phyloP scores from a whole-genome alignment of 1,284 basidiomycete species.

The Stereum hirsutum region DNA sequence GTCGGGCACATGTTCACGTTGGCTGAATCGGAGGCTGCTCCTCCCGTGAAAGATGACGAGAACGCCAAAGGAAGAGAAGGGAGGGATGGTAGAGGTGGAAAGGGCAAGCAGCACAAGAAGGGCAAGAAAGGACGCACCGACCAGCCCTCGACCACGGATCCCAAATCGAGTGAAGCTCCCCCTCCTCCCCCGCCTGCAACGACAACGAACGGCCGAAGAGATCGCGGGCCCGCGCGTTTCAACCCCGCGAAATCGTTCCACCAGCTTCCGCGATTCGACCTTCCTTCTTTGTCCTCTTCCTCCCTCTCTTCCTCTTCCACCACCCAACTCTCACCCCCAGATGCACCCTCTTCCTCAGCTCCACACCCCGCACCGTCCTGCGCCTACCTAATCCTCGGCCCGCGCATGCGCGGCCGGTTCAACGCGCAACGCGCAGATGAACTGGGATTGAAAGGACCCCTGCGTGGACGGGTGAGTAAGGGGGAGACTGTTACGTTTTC shows the following conservation, averaged over 20 bases:
- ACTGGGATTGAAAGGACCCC: constrained; percentile 58
- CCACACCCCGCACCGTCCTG: constrained; percentile 23
- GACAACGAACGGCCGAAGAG: no score
- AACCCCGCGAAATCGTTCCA: constrained; percentile 15
- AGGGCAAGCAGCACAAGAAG: background rate
- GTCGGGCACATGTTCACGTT: constrained; percentile 53
- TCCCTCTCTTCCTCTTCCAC: no score
- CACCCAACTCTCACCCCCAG: no score
- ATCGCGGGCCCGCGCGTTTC: background rate
- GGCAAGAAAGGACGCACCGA: background rate
- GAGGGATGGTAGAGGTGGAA: constrained; percentile 3
- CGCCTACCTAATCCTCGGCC: constrained; percentile 75
- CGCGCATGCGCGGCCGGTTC: constrained; percentile 81
- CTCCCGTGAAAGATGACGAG: constrained; percentile 1
- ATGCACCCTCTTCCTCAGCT: no score
- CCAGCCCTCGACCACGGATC: constrained; percentile 5
- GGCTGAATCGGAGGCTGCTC: constrained; percentile 11
- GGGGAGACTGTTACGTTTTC: constrained; percentile 49
- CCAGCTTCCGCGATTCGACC: constrained; percentile 19
- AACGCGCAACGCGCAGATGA: constrained; percentile 57
- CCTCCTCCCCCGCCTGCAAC: no score
- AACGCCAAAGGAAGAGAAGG: constrained; percentile 3
- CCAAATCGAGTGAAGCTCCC: constrained; percentile 10
- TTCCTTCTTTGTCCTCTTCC: no score
- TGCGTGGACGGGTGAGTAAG: constrained; percentile 33